phyloP scores from a whole-genome alignment of 208 protist genomes.

The Trypanosoma mega region DNA sequence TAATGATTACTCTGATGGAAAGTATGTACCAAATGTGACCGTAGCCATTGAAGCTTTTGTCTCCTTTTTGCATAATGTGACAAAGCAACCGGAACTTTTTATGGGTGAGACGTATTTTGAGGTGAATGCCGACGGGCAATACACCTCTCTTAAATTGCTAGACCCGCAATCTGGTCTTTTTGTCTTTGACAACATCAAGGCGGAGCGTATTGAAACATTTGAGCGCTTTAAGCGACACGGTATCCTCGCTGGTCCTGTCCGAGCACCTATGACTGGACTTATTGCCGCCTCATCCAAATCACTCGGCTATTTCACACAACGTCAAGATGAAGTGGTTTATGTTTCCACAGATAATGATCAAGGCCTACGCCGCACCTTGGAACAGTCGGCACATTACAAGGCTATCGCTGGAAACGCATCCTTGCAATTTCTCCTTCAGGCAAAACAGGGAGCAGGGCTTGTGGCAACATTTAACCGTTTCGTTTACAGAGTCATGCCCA shows the following conservation, averaged over 20 bases:
- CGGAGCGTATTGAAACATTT: conserved; percentile 68
- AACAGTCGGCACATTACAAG: conserved; percentile 48
- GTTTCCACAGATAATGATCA: conserved; percentile 64
- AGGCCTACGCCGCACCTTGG: conserved; percentile 38
- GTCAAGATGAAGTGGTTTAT: conserved; percentile 58
- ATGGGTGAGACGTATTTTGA: conserved; percentile 24
- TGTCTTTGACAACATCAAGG: conserved; percentile 71
- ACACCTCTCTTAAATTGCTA: conserved; percentile 66
- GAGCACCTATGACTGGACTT: conserved; percentile 55
- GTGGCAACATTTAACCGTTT: conserved; percentile 78
- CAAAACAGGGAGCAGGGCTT: conserved; percentile 27
- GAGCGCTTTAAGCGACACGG: conserved; percentile 65
- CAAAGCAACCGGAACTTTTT: conserved; percentile 28
- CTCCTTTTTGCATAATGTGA: conserved; percentile 57
- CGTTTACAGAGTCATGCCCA: conserved; percentile 73
- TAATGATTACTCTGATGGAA: conserved; percentile 70
- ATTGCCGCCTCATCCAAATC: conserved; percentile 66
- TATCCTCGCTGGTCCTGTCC: conserved; percentile 63
- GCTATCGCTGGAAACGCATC: conserved; percentile 48
- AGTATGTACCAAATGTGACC: conserved; percentile 84
- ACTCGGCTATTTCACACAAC: conserved; percentile 57
- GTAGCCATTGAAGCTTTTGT: conserved; percentile 78
- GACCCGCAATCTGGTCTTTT: conserved; percentile 69
- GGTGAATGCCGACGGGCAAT: conserved; percentile 31
- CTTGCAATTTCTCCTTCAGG: conserved; percentile 49